phyloP scores from a whole-genome alignment of 176 grass and related monocot genomes.

The Leersia perrieri region DNA sequence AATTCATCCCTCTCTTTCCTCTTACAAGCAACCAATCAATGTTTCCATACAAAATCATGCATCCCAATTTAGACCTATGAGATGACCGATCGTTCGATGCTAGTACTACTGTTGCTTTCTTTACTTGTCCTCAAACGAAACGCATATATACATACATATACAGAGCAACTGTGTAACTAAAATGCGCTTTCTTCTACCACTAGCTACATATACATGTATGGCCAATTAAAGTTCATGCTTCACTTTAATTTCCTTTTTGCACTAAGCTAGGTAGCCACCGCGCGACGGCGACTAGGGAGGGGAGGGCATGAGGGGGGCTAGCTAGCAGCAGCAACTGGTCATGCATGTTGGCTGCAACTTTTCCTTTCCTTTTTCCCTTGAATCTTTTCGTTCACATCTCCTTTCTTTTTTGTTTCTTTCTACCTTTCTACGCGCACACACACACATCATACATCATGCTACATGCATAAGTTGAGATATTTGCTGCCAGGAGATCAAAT shows the following conservation, averaged over 20 bases:
- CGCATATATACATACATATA: not conserved
- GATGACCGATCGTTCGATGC: not conserved
- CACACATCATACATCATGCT: not conserved
- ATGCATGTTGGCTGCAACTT: conserved; percentile 9
- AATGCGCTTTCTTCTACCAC: not conserved
- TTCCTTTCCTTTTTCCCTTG: conserved; percentile 6
- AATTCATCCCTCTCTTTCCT: not conserved
- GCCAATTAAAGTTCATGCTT: not conserved
- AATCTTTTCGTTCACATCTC: conserved; percentile 24
- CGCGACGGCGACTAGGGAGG: not conserved
- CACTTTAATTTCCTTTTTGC: not conserved
- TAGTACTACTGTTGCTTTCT: not conserved
- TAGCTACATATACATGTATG: not conserved
- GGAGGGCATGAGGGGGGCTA: no score
- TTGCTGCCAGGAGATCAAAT: conserved; percentile 23
- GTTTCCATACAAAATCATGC: no score
- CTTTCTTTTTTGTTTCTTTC: not conserved
- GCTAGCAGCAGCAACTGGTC: not conserved
- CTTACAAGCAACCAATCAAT: not conserved
- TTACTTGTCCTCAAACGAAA: not conserved
- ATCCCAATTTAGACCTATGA: no score
- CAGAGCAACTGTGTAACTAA: not conserved
- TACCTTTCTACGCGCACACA: not conserved
- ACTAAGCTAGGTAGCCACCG: not conserved
- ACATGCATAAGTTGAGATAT: conserved; percentile 39